Evolutionary conservation across 139 green algal species (phyloP), one percentile per base, ranked within the genome.

Genomic region (Coccomyxa sp.): DNA sequence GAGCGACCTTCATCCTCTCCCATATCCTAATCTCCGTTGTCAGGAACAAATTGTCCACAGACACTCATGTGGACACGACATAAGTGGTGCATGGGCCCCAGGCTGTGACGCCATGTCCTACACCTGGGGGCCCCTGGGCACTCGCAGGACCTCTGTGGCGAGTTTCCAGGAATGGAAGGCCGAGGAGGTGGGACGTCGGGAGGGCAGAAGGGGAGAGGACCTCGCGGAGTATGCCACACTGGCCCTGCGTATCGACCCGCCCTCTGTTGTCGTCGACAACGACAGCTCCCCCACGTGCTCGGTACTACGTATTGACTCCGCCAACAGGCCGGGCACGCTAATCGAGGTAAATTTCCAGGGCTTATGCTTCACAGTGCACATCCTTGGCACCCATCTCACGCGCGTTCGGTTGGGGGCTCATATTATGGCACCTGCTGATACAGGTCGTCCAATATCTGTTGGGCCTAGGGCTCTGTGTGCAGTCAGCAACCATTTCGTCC

Each of bases 381-480:
- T 22, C 34, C 29, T 72, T 72, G n/a, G 29, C n/a, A 36, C 64
- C 18, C 10, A 39, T 33, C 7, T 5, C 29, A 8, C 34, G 4
- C 29, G 31, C 14, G 18, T 1, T 8, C 64, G 27, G 50, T 64
- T 64, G 2, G 50, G 50, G 50, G 22, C 27, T 64, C 50, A 64
- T 33, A 22, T 37, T 72, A 6, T 6, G 14, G 29, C 64, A 39
- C n/a, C n/a, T n/a, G 69, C 40, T 12, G 10, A 7, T n/a, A 29
- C 89, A 97, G 93, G 92, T 99, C 31, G 95, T 99, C n/a, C 93
- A 98, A 78, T 91, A 95, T 75, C 89, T 99, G 4, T 98, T 95
- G 7, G 95, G 98, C 86, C 82, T 98, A 5, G 92, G 93, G 7
- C 84, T 99, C 14, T 83, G 88, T 68, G 93, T 99, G 31, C 87